Evolutionary conservation across 2,329 filamentous ascomycete genomes (phyloP), one percentile per base, ranked within the genome.

Genomic region (Hypoxylon sp.): DNA sequence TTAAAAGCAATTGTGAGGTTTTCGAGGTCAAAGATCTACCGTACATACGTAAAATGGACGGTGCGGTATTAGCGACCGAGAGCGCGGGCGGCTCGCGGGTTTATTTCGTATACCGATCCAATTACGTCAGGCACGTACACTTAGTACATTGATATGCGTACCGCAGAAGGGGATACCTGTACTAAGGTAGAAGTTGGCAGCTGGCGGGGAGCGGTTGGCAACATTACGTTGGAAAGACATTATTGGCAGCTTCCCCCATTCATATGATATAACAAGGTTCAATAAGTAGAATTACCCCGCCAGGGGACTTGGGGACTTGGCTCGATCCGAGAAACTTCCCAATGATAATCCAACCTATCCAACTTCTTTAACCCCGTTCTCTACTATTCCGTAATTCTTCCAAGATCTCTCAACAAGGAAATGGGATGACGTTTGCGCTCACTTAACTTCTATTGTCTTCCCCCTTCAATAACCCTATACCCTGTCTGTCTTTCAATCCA

Each of bases 241-340:
- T 29, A 9, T 29, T 61, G 44, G 55, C 55, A 65, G 50, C 42
- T 52, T 53, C 46, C 33, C 33, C 46, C 35, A 52, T 62, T 58
- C 26, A 61, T 58, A 55, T 17, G 37, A 44, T 51, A 17, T 26
- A 46, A 52, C 58, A 39, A 53, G 35, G 48, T 62, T 48, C 47
- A 61, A 61, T 60, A 71, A 42, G 51, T 69, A 24, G 54, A 26
- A 26, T 51, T 62, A 61, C 59, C 63, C 63, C 57, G 63, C 63
- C 54, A 64, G 42, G 39, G 14, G 35, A 14, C 17, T 63, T 9
- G 60, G 19, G 19, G 19, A 22, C 19, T 22, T 22, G 19, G 19
- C 46, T 52, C n/a, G 51, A 63, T 55, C 60, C 60, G 60, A 63
- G 29, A 52, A 1, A 46, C 13, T 26, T 63, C 14, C 59, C 31